Conservation (phyloP, 306 rosid genomes). For the Macrotyloma uniflorum region DNA sequence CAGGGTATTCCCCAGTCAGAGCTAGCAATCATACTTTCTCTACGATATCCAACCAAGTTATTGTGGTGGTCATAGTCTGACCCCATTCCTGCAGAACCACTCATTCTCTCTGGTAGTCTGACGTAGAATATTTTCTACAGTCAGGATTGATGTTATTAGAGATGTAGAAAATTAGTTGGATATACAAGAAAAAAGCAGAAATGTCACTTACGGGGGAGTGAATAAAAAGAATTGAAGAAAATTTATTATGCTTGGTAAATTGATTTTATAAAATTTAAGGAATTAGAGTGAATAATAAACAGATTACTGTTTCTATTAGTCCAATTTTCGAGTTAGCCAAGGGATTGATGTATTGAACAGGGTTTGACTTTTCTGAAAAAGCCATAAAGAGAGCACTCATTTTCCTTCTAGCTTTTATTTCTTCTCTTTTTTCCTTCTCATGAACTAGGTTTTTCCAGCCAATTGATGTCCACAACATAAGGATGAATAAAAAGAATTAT, state of each 20-base stretch:
- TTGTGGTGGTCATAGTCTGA: background rate
- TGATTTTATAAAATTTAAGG: background rate
- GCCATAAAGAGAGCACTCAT: background rate
- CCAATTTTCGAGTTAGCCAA: background rate
- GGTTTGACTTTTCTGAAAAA: background rate
- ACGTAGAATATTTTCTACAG: background rate
- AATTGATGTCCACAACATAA: background rate
- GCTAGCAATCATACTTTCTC: background rate
- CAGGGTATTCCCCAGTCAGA: background rate
- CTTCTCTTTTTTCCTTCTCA: background rate
- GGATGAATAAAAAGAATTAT: constrained; percentile 36
- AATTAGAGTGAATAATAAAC: background rate
- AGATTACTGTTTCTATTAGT: constrained; percentile 11
- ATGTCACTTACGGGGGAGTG: background rate
- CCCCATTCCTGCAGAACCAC: background rate
- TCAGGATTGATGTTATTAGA: background rate
- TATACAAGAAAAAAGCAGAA: background rate
- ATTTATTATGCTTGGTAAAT: background rate
- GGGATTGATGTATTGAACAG: background rate
- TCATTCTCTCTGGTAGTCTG: background rate
- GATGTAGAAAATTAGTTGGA: background rate
- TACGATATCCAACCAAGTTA: background rate
- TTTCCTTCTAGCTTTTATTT: background rate
- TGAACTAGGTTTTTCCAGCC: background rate
- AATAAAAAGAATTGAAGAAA: background rate